These are phyloP conservation scores for Alloteropsis semialata DNA, from an alignment of 176 grass and related monocot species.

Conservation along the genomic window DNA sequence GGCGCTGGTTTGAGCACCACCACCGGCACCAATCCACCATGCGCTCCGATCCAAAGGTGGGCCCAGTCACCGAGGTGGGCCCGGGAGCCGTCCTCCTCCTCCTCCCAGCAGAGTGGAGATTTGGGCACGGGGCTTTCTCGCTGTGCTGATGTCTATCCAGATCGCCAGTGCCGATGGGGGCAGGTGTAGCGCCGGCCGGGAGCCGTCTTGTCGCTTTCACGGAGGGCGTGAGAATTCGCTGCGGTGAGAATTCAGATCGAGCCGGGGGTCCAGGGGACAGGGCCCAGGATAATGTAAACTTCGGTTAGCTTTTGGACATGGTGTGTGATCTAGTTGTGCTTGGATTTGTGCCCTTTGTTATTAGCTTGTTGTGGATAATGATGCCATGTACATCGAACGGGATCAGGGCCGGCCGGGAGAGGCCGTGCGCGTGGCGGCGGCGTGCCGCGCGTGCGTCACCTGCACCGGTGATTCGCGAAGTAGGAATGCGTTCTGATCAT, in stretches of 20 bases:
- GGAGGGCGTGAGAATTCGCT: neutral
- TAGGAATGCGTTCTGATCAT: neutral
- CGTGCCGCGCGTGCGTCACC: constrained; percentile 7
- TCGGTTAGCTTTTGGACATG: neutral
- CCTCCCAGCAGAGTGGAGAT: constrained; percentile 1
- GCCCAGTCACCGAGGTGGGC: neutral
- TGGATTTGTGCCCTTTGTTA: no score
- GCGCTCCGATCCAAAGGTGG: neutral
- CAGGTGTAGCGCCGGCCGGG: neutral
- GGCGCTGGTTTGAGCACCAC: neutral
- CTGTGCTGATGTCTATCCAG: constrained; percentile 25
- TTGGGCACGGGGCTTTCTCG: neutral
- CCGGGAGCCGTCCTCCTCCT: no score
- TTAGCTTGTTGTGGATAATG: constrained; percentile 12
- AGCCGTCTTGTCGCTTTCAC: constrained; percentile 5
- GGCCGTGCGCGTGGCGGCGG: no score
- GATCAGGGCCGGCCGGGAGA: neutral
- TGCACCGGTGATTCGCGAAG: neutral
- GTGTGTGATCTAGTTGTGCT: neutral
- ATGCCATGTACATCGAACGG: neutral
- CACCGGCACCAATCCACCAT: no score
- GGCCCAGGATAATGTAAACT: constrained; percentile 18
- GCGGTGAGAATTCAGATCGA: neutral
- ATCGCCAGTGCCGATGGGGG: neutral
- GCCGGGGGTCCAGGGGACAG: neutral